These are phyloP conservation scores for Planoprotostelium fungivorum DNA, from an alignment of 78 protist genomes.

Conservation along the genomic window DNA sequence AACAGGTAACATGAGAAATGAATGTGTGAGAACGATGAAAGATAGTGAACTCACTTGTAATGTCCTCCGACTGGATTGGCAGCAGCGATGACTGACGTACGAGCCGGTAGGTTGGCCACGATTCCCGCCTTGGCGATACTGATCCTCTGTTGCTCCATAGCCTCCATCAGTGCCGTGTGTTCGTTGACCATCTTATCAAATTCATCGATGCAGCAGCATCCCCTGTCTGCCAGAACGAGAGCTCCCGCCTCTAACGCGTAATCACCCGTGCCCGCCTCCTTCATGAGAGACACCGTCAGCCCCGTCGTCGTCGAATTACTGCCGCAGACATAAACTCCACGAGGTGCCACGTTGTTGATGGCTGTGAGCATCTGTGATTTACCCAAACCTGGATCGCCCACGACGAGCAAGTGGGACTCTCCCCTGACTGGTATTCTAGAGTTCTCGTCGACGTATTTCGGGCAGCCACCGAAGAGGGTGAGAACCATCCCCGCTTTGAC, in stretches of 20 bases:
- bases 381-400: slow-evolving; percentile 99
- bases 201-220: slow-evolving; percentile 99
- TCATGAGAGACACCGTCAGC: slow-evolving; percentile 91
- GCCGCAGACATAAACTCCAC: slow-evolving; percentile 98
- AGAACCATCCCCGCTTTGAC: slow-evolving; percentile 94
- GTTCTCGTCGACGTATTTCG: slow-evolving; percentile 12
- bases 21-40: not conserved
- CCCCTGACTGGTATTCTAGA: slow-evolving; percentile 70
- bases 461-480: slow-evolving; percentile 94
- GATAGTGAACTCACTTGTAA: slow-evolving; percentile 36
- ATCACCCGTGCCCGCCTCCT: slow-evolving; percentile 80
- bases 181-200: slow-evolving; percentile 97
- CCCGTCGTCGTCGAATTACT: slow-evolving; percentile 94
- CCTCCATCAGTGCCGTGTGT: slow-evolving; percentile 93
- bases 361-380: slow-evolving; percentile 91
- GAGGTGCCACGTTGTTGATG: slow-evolving; percentile 71
- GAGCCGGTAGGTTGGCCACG: slow-evolving; percentile 92
- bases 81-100: slow-evolving; percentile 95
- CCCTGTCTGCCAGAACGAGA: slow-evolving; percentile 77
- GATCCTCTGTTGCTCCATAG: slow-evolving; percentile 99
- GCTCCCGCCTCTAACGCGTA: slow-evolving; percentile 97
- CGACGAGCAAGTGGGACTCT: slow-evolving; percentile 93
- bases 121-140: slow-evolving; percentile 97
- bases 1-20: not conserved
- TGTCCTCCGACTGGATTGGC: slow-evolving; percentile 99